Conservation (phyloP, 73 alveolate species). For the Breviolum minutum region DNA sequence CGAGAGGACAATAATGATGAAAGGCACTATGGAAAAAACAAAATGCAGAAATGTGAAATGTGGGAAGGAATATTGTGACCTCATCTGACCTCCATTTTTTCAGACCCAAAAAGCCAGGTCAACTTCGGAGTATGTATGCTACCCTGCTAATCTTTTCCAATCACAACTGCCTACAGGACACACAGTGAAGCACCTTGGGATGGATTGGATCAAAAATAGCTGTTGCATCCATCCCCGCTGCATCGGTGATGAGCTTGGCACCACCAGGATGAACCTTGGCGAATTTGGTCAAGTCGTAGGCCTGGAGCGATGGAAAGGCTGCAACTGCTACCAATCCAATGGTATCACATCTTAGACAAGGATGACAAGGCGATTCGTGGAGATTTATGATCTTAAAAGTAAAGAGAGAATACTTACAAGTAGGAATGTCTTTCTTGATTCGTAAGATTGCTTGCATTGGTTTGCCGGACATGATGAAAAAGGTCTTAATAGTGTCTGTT, state of each 20-base stretch:
- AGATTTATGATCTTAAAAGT: too few relatives aligned
- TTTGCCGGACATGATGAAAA: too few relatives aligned
- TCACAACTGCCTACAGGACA: too few relatives aligned
- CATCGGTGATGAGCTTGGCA: slow-evolving; percentile 92
- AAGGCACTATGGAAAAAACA: neutral
- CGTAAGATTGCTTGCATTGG: too few relatives aligned
- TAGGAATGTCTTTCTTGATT: too few relatives aligned
- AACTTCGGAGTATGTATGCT: neutral
- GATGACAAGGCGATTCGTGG: too few relatives aligned
- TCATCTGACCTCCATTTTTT: neutral
- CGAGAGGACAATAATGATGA: neutral
- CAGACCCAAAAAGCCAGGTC: neutral
- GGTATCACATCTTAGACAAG: too few relatives aligned
- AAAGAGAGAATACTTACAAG: too few relatives aligned
- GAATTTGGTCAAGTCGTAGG: slow-evolving; percentile 96
- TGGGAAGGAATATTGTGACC: neutral
- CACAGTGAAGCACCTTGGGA: slow-evolving; percentile 30
- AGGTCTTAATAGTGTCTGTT: too few relatives aligned
- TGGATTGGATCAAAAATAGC: slow-evolving; percentile 95
- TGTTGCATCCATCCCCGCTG: slow-evolving; percentile 97
- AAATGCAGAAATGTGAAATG: too few relatives aligned
- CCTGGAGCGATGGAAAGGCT: slow-evolving; percentile 1
- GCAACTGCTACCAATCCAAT: too few relatives aligned
- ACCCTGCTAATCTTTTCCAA: too few relatives aligned
- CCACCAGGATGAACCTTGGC: slow-evolving; percentile 97